A percentile compares a stretch with the other conserved stretches of the same genome.
These are phyloP conservation scores for Pseudogymnoascus sp. DNA, from an alignment of 2,329 filamentous ascomycete species.

Conservation along the genomic window DNA sequence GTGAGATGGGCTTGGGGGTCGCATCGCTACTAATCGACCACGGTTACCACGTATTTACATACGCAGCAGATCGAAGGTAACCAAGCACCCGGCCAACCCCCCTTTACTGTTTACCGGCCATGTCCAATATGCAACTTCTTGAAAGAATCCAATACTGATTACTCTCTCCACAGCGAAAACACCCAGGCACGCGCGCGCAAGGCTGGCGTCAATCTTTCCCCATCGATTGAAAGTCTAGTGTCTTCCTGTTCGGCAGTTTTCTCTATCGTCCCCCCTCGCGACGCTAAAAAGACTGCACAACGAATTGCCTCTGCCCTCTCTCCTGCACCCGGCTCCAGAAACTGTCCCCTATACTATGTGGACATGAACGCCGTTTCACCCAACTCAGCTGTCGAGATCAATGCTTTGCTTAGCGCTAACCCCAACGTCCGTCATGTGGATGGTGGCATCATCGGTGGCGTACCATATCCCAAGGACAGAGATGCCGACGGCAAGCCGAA, in stretches of 20 bases:
- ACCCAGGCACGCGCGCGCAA: neutral
- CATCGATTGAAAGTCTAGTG: constrained; percentile 1
- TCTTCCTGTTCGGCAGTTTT: constrained; percentile 34
- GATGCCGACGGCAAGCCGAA: constrained; percentile 10
- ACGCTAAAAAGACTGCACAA: constrained; percentile 51
- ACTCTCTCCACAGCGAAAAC: constrained; percentile 10
- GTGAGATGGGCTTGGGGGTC: constrained; percentile 57
- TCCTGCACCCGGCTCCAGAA: constrained; percentile 18
- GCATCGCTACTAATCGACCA: constrained; percentile 47
- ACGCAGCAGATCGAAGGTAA: constrained; percentile 45
- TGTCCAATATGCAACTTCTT: neutral
- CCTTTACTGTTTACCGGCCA: neutral
- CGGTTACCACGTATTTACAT: constrained; percentile 49
- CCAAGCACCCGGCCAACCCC: neutral
- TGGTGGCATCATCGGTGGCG: constrained; percentile 49
- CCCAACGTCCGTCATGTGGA: constrained; percentile 44
- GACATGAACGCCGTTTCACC: constrained; percentile 62
- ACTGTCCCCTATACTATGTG: constrained; percentile 44
- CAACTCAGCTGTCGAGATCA: constrained; percentile 39
- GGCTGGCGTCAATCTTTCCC: neutral
- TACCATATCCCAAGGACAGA: constrained; percentile 33
- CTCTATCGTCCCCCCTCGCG: constrained; percentile 58
- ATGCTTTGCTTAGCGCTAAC: constrained; percentile 33
- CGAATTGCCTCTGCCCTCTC: constrained; percentile 46
- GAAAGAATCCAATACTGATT: neutral